Evolutionary conservation across 202 grass and related monocot genomes (phyloP).

Genomic region (Bolboschoenoplectus hybrid): DNA sequence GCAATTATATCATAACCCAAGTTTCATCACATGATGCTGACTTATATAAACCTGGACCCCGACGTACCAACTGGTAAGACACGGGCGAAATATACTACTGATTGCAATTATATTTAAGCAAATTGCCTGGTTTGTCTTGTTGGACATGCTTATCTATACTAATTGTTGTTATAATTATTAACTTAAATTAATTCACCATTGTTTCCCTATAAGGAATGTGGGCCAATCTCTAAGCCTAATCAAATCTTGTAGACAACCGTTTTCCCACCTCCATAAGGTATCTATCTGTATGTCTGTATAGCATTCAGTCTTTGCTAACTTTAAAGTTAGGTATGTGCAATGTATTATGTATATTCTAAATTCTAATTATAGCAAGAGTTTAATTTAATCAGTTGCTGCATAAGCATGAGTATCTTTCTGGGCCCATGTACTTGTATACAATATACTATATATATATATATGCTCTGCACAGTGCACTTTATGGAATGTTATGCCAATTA

Average conservation of each 20-base stretch:
- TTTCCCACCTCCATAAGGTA: conserved; percentile 37
- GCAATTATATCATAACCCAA: conserved; percentile 31
- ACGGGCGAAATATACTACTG: conserved; percentile 6
- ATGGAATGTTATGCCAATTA: neutral
- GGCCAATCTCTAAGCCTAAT: conserved; percentile 22
- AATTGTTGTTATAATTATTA: neutral
- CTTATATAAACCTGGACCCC: neutral
- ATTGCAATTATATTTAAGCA: conserved; percentile 8
- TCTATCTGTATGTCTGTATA: conserved; percentile 20
- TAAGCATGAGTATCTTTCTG: neutral
- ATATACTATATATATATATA: neutral
- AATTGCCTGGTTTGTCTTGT: conserved; percentile 21
- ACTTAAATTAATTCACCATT: neutral
- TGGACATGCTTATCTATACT: conserved; percentile 7
- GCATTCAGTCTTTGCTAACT: neutral
- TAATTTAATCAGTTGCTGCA: neutral
- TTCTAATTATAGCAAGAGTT: neutral
- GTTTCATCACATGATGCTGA: conserved; percentile 29
- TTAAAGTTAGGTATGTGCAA: neutral
- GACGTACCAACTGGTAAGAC: neutral
- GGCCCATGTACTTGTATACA: neutral
- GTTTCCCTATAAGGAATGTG: conserved; percentile 3
- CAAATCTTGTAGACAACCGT: conserved; percentile 45
- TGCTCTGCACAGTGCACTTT: neutral
- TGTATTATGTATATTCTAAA: neutral